Base-by-base conservation (phyloP, 179 eudicot genomes). In the Carnegiea gigantea region DNA sequence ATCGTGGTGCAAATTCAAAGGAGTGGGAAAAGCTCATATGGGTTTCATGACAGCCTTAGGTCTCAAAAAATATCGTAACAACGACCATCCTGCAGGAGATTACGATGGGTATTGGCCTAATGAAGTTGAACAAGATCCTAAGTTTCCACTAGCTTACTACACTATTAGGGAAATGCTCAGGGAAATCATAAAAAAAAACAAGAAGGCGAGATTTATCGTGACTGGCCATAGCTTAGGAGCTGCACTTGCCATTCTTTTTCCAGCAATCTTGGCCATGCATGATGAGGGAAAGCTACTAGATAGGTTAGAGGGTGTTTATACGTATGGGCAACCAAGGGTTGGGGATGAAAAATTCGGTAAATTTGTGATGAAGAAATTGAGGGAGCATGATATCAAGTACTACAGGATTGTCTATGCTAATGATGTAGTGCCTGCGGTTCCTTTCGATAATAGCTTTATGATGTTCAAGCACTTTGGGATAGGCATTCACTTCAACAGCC, bases 141-240 rank as follows among this genome's bases (percentile, higher is more conserved):
- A 80, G 21, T n/a, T 46, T 5, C 85, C 80, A 12, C 51, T 84
- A 44, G 95, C 95, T 8, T 92, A 92, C 75, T 89, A 92, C 75
- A 72, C 81, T 10, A 86, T 90, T 30, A 83, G 89, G 80, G 83
- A 89, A 12, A 76, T 48, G 76, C 83, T 92, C 14, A 88, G 73
- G 80, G 78, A 73, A n/a, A 73, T 79, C 30, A 54, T 91, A 33
- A 12, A 65, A 3, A 23, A 72, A 1, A 82, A 85, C 68, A 44
- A 53, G 17, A 77, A 28, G 3, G 85, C 88, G 0, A 89, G 82
- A 78, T 87, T 90, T 48, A 89, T 92, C 0, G 83, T 92, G 20
- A 92, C 93, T 0, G 95, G 95, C 0, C 95, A 92, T 74, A 92
- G 96, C 78, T 85, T 92, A 82, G 96, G 93, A 7, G 93, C 87